A percentile compares a stretch with the other conserved stretches of the same genome.
These are phyloP conservation scores for Sapria himalayana DNA, from an alignment of 345 rosid genomes.

Conservation along the genomic window DNA sequence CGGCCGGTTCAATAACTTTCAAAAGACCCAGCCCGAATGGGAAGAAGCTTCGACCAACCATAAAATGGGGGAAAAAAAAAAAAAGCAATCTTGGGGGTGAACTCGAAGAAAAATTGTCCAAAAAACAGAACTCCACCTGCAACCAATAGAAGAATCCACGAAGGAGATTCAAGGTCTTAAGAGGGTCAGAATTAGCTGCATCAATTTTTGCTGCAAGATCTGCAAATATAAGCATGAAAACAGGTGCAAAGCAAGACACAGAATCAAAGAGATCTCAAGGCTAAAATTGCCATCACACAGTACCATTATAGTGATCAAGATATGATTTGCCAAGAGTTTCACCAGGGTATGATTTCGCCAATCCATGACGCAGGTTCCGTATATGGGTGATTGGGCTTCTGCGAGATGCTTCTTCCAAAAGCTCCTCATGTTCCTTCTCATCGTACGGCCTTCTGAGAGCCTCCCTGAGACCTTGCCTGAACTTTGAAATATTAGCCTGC, in stretches of 20 bases:
- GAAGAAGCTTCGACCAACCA: neutral
- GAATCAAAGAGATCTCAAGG: slow-evolving; percentile 6
- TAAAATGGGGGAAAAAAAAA: no score
- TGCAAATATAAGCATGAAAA: slow-evolving; percentile 15
- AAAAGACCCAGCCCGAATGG: neutral
- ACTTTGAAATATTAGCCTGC: slow-evolving; percentile 11
- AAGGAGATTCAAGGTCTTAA: slow-evolving; percentile 27
- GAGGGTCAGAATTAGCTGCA: slow-evolving; percentile 7
- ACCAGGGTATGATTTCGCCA: slow-evolving; percentile 5
- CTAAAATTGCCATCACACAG: neutral
- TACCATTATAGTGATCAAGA: slow-evolving; percentile 28
- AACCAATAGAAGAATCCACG: slow-evolving; percentile 69
- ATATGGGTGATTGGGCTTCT: slow-evolving; percentile 10
- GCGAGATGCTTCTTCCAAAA: slow-evolving; percentile 7
- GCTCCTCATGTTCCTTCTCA: slow-evolving; percentile 15
- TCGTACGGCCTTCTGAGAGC: slow-evolving; percentile 31
- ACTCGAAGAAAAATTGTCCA: neutral
- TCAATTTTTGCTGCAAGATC: slow-evolving; percentile 19
- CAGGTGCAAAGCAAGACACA: slow-evolving; percentile 1
- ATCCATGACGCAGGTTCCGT: slow-evolving; percentile 19
- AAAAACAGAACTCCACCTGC: slow-evolving; percentile 21
- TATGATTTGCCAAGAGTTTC: slow-evolving; percentile 19
- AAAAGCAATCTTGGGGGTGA: neutral
- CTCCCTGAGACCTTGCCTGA: slow-evolving; percentile 26
- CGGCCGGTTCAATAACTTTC: no score